Evolutionary conservation across 108 stramenopile species (phyloP).

Genomic region (Licmophora abbreviata): DNA sequence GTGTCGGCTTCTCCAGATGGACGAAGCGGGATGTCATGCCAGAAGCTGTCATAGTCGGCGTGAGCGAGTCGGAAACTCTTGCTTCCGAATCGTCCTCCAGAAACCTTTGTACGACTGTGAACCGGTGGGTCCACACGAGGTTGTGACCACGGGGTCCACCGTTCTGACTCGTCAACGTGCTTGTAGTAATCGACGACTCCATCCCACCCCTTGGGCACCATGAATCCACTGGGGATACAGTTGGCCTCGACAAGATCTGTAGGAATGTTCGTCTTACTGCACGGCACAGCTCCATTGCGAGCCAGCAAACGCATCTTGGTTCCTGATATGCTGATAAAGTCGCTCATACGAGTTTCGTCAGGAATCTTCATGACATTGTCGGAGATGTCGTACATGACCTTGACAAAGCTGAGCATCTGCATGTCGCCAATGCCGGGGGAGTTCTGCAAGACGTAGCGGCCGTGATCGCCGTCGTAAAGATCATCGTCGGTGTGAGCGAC

Average conservation of each 20-base stretch:
- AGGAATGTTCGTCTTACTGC: conserved; percentile 85
- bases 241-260: conserved; percentile 92
- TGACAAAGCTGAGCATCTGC: conserved; percentile 94
- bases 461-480: conserved; percentile 96
- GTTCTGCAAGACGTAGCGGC: conserved; percentile 91
- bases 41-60: conserved; percentile 54
- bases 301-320: conserved; percentile 94
- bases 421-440: conserved; percentile 92
- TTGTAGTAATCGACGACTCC: conserved; percentile 96
- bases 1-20: conserved; percentile 39
- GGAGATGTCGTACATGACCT: conserved; percentile 96
- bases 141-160: conserved; percentile 92
- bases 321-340: conserved; percentile 97
- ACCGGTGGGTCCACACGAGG: conserved; percentile 62
- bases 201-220: conserved; percentile 98
- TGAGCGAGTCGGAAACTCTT: conserved; percentile 50
- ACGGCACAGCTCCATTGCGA: conserved; percentile 89
- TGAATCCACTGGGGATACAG: conserved; percentile 96
- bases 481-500: conserved; percentile 90
- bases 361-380: conserved; percentile 96
- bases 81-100: conserved; percentile 72
- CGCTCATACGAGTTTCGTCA: conserved; percentile 78
- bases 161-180: conserved; percentile 76
- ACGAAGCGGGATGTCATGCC: conserved; percentile 90
- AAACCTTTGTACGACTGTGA: conserved; percentile 23